Percentiles rank a stretch among this genome's conserved stretches.
Evolutionary conservation across 257 asterid genomes (phyloP).

Genomic region (Jacaranda copaia): DNA sequence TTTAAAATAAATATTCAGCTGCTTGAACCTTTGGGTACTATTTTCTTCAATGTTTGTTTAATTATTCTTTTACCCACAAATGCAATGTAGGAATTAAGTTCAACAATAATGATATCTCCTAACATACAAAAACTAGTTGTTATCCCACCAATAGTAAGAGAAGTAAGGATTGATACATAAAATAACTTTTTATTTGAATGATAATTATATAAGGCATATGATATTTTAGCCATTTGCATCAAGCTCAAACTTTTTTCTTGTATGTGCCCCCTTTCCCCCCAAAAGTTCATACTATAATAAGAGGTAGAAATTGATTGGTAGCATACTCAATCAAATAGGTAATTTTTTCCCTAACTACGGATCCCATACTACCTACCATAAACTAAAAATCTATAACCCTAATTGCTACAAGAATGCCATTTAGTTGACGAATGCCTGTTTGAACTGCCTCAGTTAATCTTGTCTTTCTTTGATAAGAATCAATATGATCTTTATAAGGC

Average conservation of each 20-base stretch:
- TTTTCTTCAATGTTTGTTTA: background rate
- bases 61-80: conserved; percentile 18
- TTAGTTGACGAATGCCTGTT: conserved; percentile 21
- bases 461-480: background rate
- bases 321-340: too few relatives aligned
- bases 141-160: conserved; percentile 18
- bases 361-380: conserved; percentile 8
- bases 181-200: too few relatives aligned
- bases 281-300: too few relatives aligned
- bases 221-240: background rate
- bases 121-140: conserved; percentile 33
- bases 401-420: conserved; percentile 7
- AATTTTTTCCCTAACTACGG: background rate
- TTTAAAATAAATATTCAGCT: background rate
- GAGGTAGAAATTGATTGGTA: too few relatives aligned
- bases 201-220: too few relatives aligned
- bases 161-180: too few relatives aligned
- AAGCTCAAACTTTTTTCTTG: too few relatives aligned
- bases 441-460: background rate
- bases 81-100: conserved; percentile 28
- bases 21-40: background rate
- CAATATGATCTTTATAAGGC: too few relatives aligned
- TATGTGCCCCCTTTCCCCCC: too few relatives aligned
- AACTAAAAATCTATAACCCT: conserved; percentile 21
- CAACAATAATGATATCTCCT: conserved; percentile 29